phyloP scores from a whole-genome alignment of 768 basidiomycete species.

The Naganishia vaughanmartiniae region DNA sequence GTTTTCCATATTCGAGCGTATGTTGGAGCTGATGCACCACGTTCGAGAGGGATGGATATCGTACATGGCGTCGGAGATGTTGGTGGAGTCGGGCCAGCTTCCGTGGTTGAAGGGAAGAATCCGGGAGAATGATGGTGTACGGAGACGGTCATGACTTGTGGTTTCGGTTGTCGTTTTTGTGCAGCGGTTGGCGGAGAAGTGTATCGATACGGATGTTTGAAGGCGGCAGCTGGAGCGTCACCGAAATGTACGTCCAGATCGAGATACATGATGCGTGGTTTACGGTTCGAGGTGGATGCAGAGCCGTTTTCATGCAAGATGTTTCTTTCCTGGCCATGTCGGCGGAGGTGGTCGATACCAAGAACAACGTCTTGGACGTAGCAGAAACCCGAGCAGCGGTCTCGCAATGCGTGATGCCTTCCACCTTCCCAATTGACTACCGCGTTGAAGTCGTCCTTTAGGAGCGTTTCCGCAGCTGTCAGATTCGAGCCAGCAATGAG shows the following conservation, averaged over 20 bases:
- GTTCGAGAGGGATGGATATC: slow-evolving; percentile 72
- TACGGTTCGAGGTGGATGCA: slow-evolving; percentile 52
- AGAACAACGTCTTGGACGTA: slow-evolving; percentile 88
- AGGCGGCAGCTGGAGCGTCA: slow-evolving; percentile 77
- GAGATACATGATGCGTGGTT: slow-evolving; percentile 73
- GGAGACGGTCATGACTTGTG: slow-evolving; percentile 63
- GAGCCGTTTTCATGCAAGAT: slow-evolving; percentile 4
- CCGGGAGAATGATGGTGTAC: slow-evolving; percentile 78
- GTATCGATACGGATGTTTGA: slow-evolving; percentile 40
- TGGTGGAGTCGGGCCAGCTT: slow-evolving; percentile 42
- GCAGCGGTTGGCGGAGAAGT: slow-evolving; percentile 7
- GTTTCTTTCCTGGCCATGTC: slow-evolving; percentile 26
- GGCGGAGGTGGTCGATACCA: slow-evolving; percentile 60
- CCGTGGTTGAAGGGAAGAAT: slow-evolving; percentile 66
- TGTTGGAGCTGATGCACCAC: slow-evolving; percentile 67
- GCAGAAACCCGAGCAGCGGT: slow-evolving; percentile 81
- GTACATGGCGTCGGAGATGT: slow-evolving; percentile 63
- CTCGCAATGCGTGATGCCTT: slow-evolving; percentile 80
- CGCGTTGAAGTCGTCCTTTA: slow-evolving; percentile 56
- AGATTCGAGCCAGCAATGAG: slow-evolving; percentile 74
- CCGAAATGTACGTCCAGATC: slow-evolving; percentile 91
- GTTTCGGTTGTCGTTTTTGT: slow-evolving; percentile 39
- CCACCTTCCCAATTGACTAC: slow-evolving; percentile 92
- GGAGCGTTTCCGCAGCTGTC: slow-evolving; percentile 66
- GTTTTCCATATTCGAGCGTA: slow-evolving; percentile 64